These are phyloP conservation scores for Fusarium brevicatenulatum DNA, from an alignment of 2,329 filamentous ascomycete species.

Conservation along the genomic window DNA sequence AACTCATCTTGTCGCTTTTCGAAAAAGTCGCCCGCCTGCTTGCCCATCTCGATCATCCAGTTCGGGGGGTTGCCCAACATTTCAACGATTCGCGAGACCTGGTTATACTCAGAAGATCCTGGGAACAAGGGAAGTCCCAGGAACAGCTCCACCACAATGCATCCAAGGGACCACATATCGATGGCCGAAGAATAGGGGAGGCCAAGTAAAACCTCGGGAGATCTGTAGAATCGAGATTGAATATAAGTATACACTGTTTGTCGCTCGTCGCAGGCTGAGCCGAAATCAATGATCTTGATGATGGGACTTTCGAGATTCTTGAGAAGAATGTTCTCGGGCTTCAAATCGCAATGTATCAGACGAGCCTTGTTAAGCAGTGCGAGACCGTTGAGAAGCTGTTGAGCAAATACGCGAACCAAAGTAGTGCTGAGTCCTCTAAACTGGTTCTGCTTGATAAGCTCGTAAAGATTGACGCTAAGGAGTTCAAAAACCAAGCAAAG, in stretches of 20 bases:
- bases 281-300: slow-evolving; percentile 99
- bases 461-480: slow-evolving; percentile 96
- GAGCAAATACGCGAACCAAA: slow-evolving; percentile 94
- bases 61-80: slow-evolving; percentile 97
- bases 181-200: slow-evolving; percentile 98
- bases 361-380: slow-evolving; percentile 95
- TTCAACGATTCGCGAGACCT: slow-evolving; percentile 95
- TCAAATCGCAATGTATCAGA: slow-evolving; percentile 96
- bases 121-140: slow-evolving; percentile 94
- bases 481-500: slow-evolving; percentile 96
- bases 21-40: slow-evolving; percentile 97
- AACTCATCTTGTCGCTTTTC: slow-evolving; percentile 94
- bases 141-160: slow-evolving; percentile 98
- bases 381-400: slow-evolving; percentile 92
- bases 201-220: slow-evolving; percentile 93
- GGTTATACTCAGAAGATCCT: slow-evolving; percentile 98
- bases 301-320: slow-evolving; percentile 99
- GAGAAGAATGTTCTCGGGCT: slow-evolving; percentile 96
- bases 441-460: slow-evolving; percentile 99
- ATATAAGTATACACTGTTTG: slow-evolving; percentile 99
- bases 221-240: slow-evolving; percentile 97
- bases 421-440: slow-evolving; percentile 98
- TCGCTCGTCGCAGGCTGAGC: slow-evolving; percentile 96
- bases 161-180: slow-evolving; percentile 99
- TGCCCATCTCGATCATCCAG: slow-evolving; percentile 99